Conservation (phyloP, 192 early-diverging fungal genomes). For the Gonapodya sp. region DNA sequence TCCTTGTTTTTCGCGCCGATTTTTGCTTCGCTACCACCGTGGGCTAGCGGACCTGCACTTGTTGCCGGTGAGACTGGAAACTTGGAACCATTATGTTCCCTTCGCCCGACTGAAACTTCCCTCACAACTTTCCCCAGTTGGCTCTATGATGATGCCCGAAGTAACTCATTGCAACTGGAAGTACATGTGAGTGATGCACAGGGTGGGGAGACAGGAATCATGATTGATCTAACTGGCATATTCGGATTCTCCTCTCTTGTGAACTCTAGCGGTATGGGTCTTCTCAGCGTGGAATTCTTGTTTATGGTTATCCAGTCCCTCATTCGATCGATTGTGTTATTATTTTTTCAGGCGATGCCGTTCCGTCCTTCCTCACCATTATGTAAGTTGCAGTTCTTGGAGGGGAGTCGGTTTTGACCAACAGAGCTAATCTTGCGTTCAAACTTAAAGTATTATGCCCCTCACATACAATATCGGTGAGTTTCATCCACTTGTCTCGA, state of each 20-base stretch:
- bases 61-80: constrained; percentile 26
- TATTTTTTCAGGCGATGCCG: constrained; percentile 19
- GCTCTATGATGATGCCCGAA: constrained; percentile 62
- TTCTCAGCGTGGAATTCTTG: too few species aligned
- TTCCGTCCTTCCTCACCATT: constrained; percentile 70
- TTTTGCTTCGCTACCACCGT: constrained; percentile 73
- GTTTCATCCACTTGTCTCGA: too few species aligned
- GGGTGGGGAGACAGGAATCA: constrained; percentile 12
- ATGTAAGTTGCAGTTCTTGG: constrained; percentile 22
- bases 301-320: too few species aligned
- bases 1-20: constrained; percentile 75
- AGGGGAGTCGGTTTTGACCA: not conserved
- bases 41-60: constrained; percentile 74
- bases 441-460: constrained; percentile 45
- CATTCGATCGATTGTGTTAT: constrained; percentile 31
- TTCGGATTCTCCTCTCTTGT: too few species aligned
- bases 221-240: too few species aligned
- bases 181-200: too few species aligned
- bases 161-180: constrained; percentile 67
- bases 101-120: not conserved
- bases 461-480: constrained; percentile 45
- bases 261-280: too few species aligned
- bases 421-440: not conserved
- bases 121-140: constrained; percentile 31
- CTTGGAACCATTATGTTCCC: not conserved